Evolutionary conservation across 768 basidiomycete species (phyloP), one percentile per base, ranked within the genome.

Genomic region (Gymnopilus junonius): DNA sequence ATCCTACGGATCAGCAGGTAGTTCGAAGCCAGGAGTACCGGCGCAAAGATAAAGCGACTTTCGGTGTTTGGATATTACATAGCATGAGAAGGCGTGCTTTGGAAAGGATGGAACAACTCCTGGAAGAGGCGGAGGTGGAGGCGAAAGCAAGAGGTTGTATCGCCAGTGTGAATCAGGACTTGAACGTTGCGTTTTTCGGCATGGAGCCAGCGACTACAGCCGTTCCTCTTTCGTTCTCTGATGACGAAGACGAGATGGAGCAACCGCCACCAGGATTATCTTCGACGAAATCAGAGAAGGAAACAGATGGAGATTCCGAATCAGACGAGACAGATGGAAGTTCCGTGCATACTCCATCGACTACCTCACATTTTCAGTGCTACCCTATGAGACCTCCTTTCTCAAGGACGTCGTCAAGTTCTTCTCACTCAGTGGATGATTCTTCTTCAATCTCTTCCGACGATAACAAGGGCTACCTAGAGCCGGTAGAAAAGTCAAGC

Each of bases 31-130:
- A 53, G 14, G 45, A 48, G 32, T 62, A 67, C 39, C 53, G 32
- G 15, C 40, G 55, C 12, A 57, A 58, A 42, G 67, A 69, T 15
- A 63, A 64, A 59, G 79, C 79, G 21, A 82, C 81, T 3, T 88
- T 85, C 65, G 82, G 80, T 31, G 68, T 82, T 4, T 88, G 87
- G 87, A 77, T 83, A n/a, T 73, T 84, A 27, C 76, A 82, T 32
- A 85, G 80, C 67, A 82, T 82, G 76, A 78, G 89, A 62, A 79
- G 86, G 17, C 80, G 76, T 35, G 77, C 80, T 10, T 73, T 75
- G 64, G 75, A 76, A 27, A 71, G 79, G 40, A 81, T 86, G 72
- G 76, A 77, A 27, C 76, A 80, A 54, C 73, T 81, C 35, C 31
- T 73, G 73, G 73, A 78, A 23, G 77, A 81, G 58, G 74, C 79